Evolutionary conservation across 371 early-diverging fungal species (phyloP).

Genomic region (Blakeslea trispora): DNA sequence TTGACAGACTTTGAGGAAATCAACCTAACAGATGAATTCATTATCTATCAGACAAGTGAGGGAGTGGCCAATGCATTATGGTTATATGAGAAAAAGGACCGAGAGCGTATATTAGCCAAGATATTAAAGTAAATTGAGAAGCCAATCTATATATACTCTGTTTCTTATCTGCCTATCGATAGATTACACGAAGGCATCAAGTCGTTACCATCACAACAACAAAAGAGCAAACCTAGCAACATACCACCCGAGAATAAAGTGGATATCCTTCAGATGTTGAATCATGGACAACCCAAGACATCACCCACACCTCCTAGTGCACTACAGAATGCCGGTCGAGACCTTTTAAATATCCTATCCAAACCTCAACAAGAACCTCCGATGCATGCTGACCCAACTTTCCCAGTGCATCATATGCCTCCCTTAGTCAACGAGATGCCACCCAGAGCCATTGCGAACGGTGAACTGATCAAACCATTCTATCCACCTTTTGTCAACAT

Average conservation of each 20-base stretch:
- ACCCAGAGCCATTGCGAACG: conserved; percentile 18
- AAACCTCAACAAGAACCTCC: not conserved
- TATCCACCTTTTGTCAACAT: conserved; percentile 38
- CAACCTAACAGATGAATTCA: conserved; percentile 64
- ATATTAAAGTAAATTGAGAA: conserved; percentile 65
- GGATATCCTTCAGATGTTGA: conserved; percentile 38
- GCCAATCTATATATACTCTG: too few relatives aligned
- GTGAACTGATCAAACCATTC: conserved; percentile 27
- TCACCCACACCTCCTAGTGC: conserved; percentile 12
- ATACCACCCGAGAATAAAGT: conserved; percentile 19
- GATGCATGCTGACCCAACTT: not conserved
- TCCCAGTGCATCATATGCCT: not conserved
- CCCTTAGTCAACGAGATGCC: not conserved
- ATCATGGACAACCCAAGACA: conserved; percentile 17
- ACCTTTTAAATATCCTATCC: conserved; percentile 9
- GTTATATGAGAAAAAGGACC: conserved; percentile 72
- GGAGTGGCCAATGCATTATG: conserved; percentile 71
- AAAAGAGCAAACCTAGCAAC: conserved; percentile 8
- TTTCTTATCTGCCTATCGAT: too few relatives aligned
- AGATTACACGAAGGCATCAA: conserved; percentile 37
- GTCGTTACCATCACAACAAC: conserved; percentile 18
- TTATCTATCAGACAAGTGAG: conserved; percentile 66
- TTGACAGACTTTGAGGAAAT: conserved; percentile 65
- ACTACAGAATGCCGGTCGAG: conserved; percentile 14
- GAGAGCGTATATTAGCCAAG: conserved; percentile 60